These are phyloP conservation scores for Rosa lucieae DNA, from an alignment of 306 rosid genomes.

Conservation along the genomic window DNA sequence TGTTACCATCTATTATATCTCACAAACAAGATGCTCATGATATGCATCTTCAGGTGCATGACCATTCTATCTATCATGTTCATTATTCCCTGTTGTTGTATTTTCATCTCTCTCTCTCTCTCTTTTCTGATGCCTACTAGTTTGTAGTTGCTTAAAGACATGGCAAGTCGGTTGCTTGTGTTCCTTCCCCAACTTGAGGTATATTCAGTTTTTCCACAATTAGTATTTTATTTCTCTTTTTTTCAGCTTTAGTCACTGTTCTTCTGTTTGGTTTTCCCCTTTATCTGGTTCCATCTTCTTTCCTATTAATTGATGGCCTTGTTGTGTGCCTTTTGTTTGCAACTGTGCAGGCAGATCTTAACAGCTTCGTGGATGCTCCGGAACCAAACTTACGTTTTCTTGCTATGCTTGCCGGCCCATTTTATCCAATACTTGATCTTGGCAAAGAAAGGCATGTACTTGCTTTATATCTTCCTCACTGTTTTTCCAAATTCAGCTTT, in stretches of 20 bases:
- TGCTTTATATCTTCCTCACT: slow-evolving; percentile 10
- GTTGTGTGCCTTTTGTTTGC: slow-evolving; percentile 2
- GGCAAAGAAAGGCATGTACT: slow-evolving; percentile 72
- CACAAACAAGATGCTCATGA: slow-evolving; percentile 83
- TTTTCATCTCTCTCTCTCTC: slow-evolving; percentile 33
- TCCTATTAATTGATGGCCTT: neutral
- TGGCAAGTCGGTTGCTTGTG: slow-evolving; percentile 66
- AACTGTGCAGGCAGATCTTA: slow-evolving; percentile 69
- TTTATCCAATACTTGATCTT: slow-evolving; percentile 84
- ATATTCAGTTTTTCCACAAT: slow-evolving; percentile 24
- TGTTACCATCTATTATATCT: slow-evolving; percentile 75
- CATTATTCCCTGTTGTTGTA: slow-evolving; percentile 23
- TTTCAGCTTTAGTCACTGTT: neutral
- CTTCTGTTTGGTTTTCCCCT: neutral
- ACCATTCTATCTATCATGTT: slow-evolving; percentile 21
- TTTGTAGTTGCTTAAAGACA: slow-evolving; percentile 85
- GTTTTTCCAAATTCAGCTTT: slow-evolving; percentile 8
- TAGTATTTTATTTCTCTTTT: slow-evolving; percentile 1
- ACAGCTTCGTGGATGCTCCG: slow-evolving; percentile 69
- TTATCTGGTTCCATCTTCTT: neutral
- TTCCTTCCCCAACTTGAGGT: slow-evolving; percentile 97
- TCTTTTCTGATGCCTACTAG: slow-evolving; percentile 33
- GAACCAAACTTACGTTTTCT: slow-evolving; percentile 78
- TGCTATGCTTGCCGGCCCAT: slow-evolving; percentile 92
- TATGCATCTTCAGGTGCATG: slow-evolving; percentile 83